Conservation (phyloP, 1,284 basidiomycete genomes). For the Moniliophthora roreri region DNA sequence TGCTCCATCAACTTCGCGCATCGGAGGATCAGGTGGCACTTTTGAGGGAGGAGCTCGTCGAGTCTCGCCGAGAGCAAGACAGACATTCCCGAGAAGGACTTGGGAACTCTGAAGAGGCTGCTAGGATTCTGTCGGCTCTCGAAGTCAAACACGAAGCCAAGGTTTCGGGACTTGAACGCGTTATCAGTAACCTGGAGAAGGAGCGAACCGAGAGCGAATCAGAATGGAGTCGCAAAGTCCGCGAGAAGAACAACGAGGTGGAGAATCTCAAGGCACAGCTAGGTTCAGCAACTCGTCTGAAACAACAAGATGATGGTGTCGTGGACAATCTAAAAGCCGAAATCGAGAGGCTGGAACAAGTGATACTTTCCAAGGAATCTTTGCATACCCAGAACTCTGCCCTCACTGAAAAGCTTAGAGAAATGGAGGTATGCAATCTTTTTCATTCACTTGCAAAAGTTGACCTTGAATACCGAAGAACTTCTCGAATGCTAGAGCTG, state of each 20-base stretch:
- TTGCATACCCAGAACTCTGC: conserved; percentile 49
- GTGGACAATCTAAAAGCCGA: conserved; percentile 54
- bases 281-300: conserved; percentile 53
- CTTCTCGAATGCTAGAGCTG: conserved; percentile 39
- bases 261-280: conserved; percentile 69
- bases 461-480: conserved; percentile 34
- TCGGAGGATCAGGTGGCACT: conserved; percentile 67
- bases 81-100: conserved; percentile 41
- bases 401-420: conserved; percentile 50
- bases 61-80: conserved; percentile 60
- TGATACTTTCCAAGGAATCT: conserved; percentile 43
- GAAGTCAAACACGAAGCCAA: conserved; percentile 78
- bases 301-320: conserved; percentile 59
- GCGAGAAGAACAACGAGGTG: conserved; percentile 73
- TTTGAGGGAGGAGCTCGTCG: conserved; percentile 72
- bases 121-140: conserved; percentile 72
- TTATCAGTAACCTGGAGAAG: conserved; percentile 57
- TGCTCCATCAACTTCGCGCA: conserved; percentile 85
- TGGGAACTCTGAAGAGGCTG: conserved; percentile 68
- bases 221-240: conserved; percentile 80
- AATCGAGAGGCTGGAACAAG: conserved; percentile 51
- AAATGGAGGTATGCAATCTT: conserved; percentile 54
- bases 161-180: conserved; percentile 66
- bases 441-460: neutral
- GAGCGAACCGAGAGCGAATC: conserved; percentile 81